These are phyloP conservation scores for Rhododendron griersonianum DNA, from an alignment of 148 eudicot species.

Conservation along the genomic window DNA sequence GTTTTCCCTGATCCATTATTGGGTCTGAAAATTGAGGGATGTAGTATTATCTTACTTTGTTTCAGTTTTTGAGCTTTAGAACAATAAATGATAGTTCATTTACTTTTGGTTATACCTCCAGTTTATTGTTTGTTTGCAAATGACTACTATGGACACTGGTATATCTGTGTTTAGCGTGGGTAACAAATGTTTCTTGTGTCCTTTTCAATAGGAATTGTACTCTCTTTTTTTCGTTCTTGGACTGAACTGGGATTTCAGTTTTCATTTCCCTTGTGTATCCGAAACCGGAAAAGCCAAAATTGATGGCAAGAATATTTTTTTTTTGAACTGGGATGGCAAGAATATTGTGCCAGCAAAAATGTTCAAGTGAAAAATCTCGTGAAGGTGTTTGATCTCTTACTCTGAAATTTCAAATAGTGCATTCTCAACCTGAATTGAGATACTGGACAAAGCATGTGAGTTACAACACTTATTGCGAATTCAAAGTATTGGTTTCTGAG, in stretches of 20 bases:
- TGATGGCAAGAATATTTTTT: background rate
- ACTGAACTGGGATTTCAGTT: background rate
- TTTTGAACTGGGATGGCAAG: too few relatives aligned
- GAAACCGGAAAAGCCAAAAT: background rate
- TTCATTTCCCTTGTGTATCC: too few relatives aligned
- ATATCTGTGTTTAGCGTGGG: background rate
- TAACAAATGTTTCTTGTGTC: background rate
- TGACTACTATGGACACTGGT: background rate
- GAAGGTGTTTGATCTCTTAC: background rate
- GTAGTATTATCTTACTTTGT: background rate
- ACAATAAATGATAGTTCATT: background rate
- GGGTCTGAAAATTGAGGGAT: constrained; percentile 6
- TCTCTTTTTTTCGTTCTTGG: background rate
- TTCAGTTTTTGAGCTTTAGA: background rate
- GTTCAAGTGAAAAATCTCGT: background rate
- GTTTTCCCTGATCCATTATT: background rate
- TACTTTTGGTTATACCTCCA: background rate
- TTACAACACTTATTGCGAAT: background rate
- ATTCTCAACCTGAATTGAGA: background rate
- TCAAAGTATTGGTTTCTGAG: background rate
- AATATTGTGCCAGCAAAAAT: background rate
- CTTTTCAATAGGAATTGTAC: background rate
- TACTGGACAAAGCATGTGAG: background rate
- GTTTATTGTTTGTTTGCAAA: background rate
- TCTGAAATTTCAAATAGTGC: background rate